Evolutionary conservation across 2,329 filamentous ascomycete genomes (phyloP).

Genomic region (Nothopassalora personata): DNA sequence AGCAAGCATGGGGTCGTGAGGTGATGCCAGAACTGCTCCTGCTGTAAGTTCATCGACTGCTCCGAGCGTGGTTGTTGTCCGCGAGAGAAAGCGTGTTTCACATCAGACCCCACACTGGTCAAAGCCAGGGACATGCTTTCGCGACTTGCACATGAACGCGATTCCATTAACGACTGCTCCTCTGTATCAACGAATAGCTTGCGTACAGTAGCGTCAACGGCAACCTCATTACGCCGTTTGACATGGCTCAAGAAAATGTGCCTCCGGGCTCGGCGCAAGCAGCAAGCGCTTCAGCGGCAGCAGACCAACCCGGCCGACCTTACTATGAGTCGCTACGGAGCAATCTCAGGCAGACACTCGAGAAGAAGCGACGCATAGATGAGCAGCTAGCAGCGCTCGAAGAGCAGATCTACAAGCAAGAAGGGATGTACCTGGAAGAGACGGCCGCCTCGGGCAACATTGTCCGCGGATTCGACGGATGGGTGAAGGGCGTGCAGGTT

Average conservation of each 20-base stretch:
- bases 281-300: constrained; percentile 25
- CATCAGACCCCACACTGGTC: background rate
- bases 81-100: too few species aligned
- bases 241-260: constrained; percentile 46
- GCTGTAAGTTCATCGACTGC: too few species aligned
- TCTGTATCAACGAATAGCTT: background rate
- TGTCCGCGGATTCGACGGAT: constrained; percentile 95
- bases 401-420: constrained; percentile 76
- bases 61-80: too few species aligned
- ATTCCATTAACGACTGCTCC: background rate
- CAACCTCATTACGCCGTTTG: background rate
- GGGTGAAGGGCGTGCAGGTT: constrained; percentile 75
- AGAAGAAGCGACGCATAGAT: constrained; percentile 60
- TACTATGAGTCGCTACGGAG: constrained; percentile 70
- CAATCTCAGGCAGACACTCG: constrained; percentile 61
- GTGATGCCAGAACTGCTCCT: too few species aligned
- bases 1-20: too few species aligned
- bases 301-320: constrained; percentile 45
- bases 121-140: too few species aligned
- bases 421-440: constrained; percentile 84
- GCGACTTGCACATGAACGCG: background rate
- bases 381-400: constrained; percentile 52
- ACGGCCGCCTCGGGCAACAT: constrained; percentile 84
- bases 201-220: background rate
- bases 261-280: constrained; percentile 31